These are phyloP conservation scores for Colletotrichum lupini DNA, from an alignment of 2,329 filamentous ascomycete species.

Conservation along the genomic window DNA sequence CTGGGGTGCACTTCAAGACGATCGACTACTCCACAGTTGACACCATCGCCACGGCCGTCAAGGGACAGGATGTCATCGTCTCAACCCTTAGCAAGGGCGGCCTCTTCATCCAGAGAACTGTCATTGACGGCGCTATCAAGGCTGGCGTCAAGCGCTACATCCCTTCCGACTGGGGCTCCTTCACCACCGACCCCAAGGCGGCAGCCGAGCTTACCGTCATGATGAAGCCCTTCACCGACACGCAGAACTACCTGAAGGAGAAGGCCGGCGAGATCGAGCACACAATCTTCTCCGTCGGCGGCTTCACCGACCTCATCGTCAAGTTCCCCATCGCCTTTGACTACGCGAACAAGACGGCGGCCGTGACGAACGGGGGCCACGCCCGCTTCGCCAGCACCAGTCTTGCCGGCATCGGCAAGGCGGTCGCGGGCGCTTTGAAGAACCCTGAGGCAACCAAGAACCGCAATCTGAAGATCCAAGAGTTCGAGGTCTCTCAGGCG, in stretches of 20 bases:
- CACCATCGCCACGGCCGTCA: constrained; percentile 57
- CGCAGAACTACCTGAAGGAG: constrained; percentile 53
- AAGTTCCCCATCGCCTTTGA: constrained; percentile 32
- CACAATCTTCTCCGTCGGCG: constrained; percentile 62
- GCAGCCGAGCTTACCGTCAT: constrained; percentile 55
- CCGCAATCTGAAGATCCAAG: constrained; percentile 62
- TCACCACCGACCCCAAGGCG: constrained; percentile 38
- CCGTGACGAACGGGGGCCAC: constrained; percentile 61
- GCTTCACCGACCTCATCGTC: constrained; percentile 70
- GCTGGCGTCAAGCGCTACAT: constrained; percentile 72
- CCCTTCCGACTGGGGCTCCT: constrained; percentile 65
- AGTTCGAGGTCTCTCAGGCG: constrained; percentile 60
- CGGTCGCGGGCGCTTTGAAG: constrained; percentile 59
- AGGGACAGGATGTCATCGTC: constrained; percentile 69
- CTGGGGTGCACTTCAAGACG: background rate
- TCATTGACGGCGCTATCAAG: constrained; percentile 68
- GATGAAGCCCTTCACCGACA: constrained; percentile 60
- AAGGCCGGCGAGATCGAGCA: constrained; percentile 60
- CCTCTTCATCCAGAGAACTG: constrained; percentile 53
- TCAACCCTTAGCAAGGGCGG: constrained; percentile 54
- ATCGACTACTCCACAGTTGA: constrained; percentile 37
- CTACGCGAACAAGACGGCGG: constrained; percentile 41
- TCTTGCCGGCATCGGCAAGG: constrained; percentile 55
- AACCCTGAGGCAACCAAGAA: constrained; percentile 61
- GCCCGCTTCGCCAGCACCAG: constrained; percentile 59